Conservation (phyloP, 1,284 basidiomycete species). For the Blastosporella zonata region DNA sequence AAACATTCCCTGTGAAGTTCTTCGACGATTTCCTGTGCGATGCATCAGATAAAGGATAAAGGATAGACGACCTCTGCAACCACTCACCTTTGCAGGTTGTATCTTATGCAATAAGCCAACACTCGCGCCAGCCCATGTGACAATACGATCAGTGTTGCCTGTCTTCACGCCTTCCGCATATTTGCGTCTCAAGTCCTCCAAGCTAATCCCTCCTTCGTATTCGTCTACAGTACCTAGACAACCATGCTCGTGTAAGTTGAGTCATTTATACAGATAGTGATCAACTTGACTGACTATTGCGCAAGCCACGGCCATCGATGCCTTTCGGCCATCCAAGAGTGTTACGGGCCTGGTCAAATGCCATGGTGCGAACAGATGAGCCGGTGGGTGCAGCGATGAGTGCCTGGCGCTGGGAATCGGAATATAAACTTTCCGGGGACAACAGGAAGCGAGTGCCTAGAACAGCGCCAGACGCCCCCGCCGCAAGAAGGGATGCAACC, state of each 20-base stretch:
- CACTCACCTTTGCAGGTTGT: conserved; percentile 54
- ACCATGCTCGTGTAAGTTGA: conserved; percentile 8
- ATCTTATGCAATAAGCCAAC: conserved; percentile 57
- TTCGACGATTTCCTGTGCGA: conserved; percentile 40
- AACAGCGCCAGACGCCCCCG: conserved; percentile 65
- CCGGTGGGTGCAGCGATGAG: conserved; percentile 48
- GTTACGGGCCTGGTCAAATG: conserved; percentile 61
- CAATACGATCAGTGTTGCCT: conserved; percentile 47
- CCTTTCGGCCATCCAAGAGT: conserved; percentile 64
- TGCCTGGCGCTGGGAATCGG: conserved; percentile 50
- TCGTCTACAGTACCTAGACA: conserved; percentile 51
- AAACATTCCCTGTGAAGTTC: conserved; percentile 47
- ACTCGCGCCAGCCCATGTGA: conserved; percentile 71
- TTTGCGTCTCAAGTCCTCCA: conserved; percentile 41
- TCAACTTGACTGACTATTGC: conserved; percentile 40
- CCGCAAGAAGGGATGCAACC: conserved; percentile 58
- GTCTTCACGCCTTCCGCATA: conserved; percentile 41
- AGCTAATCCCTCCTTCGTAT: conserved; percentile 47
- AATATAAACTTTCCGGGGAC: conserved; percentile 63
- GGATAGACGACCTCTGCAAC: neutral
- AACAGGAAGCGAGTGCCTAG: conserved; percentile 73
- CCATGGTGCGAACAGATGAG: conserved; percentile 58
- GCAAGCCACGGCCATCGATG: conserved; percentile 62
- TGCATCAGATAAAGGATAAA: neutral
- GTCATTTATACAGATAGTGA: neutral